Percentiles rank a stretch among this genome's conserved stretches.
phyloP scores from a whole-genome alignment of 2,329 filamentous ascomycete species.

The Pseudocercospora pini-densiflorae region DNA sequence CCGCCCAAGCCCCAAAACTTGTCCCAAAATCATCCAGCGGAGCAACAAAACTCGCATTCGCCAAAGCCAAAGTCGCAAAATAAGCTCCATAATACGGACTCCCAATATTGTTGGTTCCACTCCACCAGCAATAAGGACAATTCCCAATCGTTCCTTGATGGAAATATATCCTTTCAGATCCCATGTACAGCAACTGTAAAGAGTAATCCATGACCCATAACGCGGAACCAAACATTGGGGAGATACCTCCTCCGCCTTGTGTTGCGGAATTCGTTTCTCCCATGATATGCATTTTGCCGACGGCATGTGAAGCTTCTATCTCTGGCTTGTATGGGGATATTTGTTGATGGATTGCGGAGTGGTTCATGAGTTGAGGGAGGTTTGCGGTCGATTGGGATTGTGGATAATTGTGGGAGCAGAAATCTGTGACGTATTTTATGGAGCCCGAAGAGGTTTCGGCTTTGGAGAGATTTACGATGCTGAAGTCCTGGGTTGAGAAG shows the following conservation, averaged over 20 bases:
- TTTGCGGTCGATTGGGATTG: constrained; percentile 33
- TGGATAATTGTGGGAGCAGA: constrained; percentile 52
- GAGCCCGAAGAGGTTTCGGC: neutral
- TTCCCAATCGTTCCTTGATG: constrained; percentile 58
- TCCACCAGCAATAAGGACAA: constrained; percentile 57
- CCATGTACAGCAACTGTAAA: neutral
- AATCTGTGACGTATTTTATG: constrained; percentile 10
- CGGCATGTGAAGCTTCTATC: constrained; percentile 44
- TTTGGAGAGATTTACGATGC: neutral
- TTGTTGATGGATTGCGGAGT: constrained; percentile 48
- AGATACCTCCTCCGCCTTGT: constrained; percentile 47
- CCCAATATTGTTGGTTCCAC: constrained; percentile 52
- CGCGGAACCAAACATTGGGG: constrained; percentile 55
- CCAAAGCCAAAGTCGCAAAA: constrained; percentile 52
- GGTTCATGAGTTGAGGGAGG: constrained; percentile 48
- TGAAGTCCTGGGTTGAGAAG: constrained; percentile 5
- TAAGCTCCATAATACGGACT: constrained; percentile 59
- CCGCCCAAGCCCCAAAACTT: constrained; percentile 41
- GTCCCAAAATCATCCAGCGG: constrained; percentile 55
- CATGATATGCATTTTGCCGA: constrained; percentile 53
- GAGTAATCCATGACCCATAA: constrained; percentile 58
- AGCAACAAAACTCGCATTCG: constrained; percentile 50
- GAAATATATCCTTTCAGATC: constrained; percentile 46
- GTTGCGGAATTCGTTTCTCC: constrained; percentile 55
- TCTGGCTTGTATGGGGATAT: constrained; percentile 48